Base-by-base conservation (phyloP, 2,329 filamentous ascomycete species). In the Colletotrichum eleusines region DNA sequence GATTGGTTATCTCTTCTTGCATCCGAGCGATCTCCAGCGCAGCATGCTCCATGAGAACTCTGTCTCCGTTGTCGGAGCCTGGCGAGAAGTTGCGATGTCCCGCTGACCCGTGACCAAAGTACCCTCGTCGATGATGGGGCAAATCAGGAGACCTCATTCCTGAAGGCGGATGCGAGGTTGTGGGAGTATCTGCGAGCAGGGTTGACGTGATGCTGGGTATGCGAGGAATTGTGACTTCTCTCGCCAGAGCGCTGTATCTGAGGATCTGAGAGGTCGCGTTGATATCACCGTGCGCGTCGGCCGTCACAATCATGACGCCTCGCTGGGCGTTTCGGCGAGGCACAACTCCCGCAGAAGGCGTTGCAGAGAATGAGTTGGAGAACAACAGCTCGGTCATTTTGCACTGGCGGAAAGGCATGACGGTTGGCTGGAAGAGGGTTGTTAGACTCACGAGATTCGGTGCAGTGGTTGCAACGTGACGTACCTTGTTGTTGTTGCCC, bases 221-320 rank as follows among this genome's bases (percentile, higher is more conserved):
- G 6, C 95, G 91, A 7, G 95, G 94, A 1, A 98, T 94, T 0
- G 95, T 97, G 14, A 98, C 93, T 81, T 98, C 95, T 26, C 94
- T 90, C 0, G 96, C 96, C 5, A 99, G 87, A 0, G 96, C 95
- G 28, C 94, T 96, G 82, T 99, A 99, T 23, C 95, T 91, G 1
- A 99, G 85, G 72, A 99, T 98, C 78, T 98, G 96, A 6, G 94
- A 97, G 0, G 96, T 99, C 16, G 96, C 94, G 78, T 98, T 98
- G 84, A 95, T 98, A 80, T 99, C 96, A 46, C 96, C 95, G 16
- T 93, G 82, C 0, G 96, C 94, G 77, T 99, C 95, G 3, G 95
- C 96, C 0, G 95, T 97, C 20, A 98, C 95, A 67, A 99, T 92
- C 95, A 99, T 98, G 76, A 97, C 90, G 1, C 92, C 95, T 76